Evolutionary conservation across 441 rosid species (phyloP), one percentile per base, ranked within the genome.

Genomic region (Erodium moschatum): DNA sequence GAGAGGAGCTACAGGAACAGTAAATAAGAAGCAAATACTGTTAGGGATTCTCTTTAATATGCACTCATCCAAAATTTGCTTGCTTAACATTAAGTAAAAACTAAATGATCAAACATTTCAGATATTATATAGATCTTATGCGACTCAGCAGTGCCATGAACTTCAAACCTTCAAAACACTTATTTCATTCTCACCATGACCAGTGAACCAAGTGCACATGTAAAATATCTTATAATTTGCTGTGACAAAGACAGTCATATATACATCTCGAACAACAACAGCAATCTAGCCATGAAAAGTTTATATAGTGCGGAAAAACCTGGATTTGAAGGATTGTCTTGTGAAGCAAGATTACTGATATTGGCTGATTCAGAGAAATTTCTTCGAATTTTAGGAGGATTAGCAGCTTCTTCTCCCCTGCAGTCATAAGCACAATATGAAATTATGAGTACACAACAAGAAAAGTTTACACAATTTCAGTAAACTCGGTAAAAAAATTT

Each of bases 1-100:
- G 76, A 85, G 77, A 40, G 89, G 80, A 72, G 85, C 98, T 91
- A 56, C 62, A 56, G 18, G 27, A 56, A 16, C 24, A 18, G 24
- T 56, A 16, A 56, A 18, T 18, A 18, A 52, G 62, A 56, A 16
- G 27, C 24, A 56, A 56, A 16, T n/a, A n/a, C 54, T n/a, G 54
- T 12, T 15, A 48, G 4, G 54, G 18, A 48, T 48, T 48, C 54
- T n/a, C 6, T 48, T 18, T 48, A 48, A 48, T 48, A 48, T 48
- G 54, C 54, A 48, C 54, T 56, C 9, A 21, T 56, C 62, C 16
- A 56, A 18, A 7, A 56, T 16, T 56, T 56, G 62, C 19, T 56
- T 18, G 12, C 62, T 56, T 16, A 16, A 6, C 60, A 52, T 15
- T 15, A 5, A 13, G 16, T n/a, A 16, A 16, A 44, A 44, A 44